Evolutionary conservation across 371 early-diverging fungal genomes (phyloP).

Genomic region (Conidiobolus incongruus): DNA sequence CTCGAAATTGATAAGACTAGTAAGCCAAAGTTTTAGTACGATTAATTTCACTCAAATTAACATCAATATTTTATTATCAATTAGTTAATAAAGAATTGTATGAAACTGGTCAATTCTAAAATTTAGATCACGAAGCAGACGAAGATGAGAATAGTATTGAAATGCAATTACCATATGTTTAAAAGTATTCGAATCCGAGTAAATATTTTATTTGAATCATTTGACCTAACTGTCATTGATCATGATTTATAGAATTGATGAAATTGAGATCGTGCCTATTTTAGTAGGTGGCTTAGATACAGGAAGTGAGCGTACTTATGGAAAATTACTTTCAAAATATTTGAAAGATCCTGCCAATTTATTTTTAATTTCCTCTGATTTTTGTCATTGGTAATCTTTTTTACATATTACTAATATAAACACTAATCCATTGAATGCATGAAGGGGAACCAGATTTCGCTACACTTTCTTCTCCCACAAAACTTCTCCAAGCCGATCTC

Average conservation of each 20-base stretch:
- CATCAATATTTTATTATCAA: not conserved
- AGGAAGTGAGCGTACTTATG: slow-evolving; percentile 31
- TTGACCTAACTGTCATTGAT: not conserved
- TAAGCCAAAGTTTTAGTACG: slow-evolving; percentile 6
- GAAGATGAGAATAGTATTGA: slow-evolving; percentile 90
- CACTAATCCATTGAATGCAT: not conserved
- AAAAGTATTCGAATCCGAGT: slow-evolving; percentile 46
- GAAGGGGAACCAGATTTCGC: slow-evolving; percentile 9
- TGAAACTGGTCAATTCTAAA: slow-evolving; percentile 33
- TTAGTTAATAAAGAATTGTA: slow-evolving; percentile 29
- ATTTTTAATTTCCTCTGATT: slow-evolving; percentile 84
- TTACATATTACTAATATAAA: not conserved
- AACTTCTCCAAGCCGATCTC: slow-evolving; percentile 5
- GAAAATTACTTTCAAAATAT: slow-evolving; percentile 39
- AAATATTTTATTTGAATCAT: slow-evolving; percentile 3
- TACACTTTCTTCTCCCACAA: slow-evolving; percentile 7
- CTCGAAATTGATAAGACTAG: slow-evolving; percentile 37
- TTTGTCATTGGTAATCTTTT: slow-evolving; percentile 69
- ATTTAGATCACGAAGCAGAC: slow-evolving; percentile 37
- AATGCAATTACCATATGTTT: slow-evolving; percentile 79
- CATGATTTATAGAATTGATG: slow-evolving; percentile 14
- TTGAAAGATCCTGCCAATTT: slow-evolving; percentile 35
- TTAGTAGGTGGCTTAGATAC: slow-evolving; percentile 50
- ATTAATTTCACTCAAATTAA: not conserved
- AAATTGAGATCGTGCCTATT: slow-evolving; percentile 57